Evolutionary conservation across 2,329 filamentous ascomycete species (phyloP).

Genomic region (Phoma sp.): DNA sequence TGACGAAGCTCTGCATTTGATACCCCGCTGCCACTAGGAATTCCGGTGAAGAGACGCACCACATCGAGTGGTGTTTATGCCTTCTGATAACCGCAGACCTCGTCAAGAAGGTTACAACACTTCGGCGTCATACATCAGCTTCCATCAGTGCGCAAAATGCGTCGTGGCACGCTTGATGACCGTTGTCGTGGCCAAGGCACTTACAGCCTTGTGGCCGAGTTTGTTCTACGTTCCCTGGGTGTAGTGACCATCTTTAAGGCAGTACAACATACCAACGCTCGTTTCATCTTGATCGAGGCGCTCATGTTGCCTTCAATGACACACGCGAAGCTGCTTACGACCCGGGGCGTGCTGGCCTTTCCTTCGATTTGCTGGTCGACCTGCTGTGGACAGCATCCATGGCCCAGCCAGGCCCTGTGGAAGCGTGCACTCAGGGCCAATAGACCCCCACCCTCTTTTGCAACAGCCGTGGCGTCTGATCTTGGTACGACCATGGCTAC

Average conservation of each 20-base stretch:
- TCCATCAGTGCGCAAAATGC: conserved; percentile 2
- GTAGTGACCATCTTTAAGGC: conserved; percentile 13
- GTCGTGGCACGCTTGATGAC: conserved; percentile 20
- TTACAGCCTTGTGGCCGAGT: conserved; percentile 1
- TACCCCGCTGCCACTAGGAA: conserved; percentile 24
- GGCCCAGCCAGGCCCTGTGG: not conserved
- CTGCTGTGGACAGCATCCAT: not conserved
- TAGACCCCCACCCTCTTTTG: conserved; percentile 13
- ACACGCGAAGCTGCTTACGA: not conserved
- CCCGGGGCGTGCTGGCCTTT: not conserved
- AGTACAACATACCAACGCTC: conserved; percentile 13
- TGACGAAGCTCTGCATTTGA: conserved; percentile 28
- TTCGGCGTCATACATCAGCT: conserved; percentile 11
- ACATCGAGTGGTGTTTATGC: conserved; percentile 17
- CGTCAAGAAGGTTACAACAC: not conserved
- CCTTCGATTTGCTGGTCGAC: conserved; percentile 1
- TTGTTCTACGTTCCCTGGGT: conserved; percentile 16
- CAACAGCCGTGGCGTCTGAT: not conserved
- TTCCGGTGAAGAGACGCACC: conserved; percentile 40
- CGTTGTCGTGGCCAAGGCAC: conserved; percentile 16
- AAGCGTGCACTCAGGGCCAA: conserved; percentile 11
- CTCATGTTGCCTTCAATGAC: conserved; percentile 4
- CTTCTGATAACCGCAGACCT: conserved; percentile 1
- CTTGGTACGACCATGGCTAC: not conserved
- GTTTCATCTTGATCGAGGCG: conserved; percentile 12